phyloP scores from a whole-genome alignment of 805 yeast genomes.

The Candida odintsovae region DNA sequence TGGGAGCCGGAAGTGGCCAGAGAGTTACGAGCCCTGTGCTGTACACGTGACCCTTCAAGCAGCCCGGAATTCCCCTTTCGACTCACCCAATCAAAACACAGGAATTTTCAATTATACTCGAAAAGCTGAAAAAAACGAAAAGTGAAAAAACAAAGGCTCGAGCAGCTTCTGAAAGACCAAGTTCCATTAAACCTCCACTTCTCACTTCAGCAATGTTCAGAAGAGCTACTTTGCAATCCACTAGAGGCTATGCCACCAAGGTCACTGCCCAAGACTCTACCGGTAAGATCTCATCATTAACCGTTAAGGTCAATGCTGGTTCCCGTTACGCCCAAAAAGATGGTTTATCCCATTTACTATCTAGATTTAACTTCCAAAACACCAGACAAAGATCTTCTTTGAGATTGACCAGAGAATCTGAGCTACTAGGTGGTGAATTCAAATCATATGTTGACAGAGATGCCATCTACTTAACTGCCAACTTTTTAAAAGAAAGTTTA shows the following conservation, averaged over 20 bases:
- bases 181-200: not conserved
- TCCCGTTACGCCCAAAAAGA: slow-evolving; percentile 64
- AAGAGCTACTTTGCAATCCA: slow-evolving; percentile 10
- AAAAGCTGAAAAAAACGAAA: slow-evolving; percentile 3
- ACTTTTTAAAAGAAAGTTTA: slow-evolving; percentile 79
- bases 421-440: slow-evolving; percentile 84
- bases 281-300: slow-evolving; percentile 65
- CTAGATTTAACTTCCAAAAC: slow-evolving; percentile 79
- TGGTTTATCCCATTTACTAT: slow-evolving; percentile 82
- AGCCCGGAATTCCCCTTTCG: not conserved
- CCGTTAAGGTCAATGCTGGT: slow-evolving; percentile 84
- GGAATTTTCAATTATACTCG: slow-evolving; percentile 1
- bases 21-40: not conserved
- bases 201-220: slow-evolving; percentile 1
- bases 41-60: not conserved
- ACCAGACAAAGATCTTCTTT: slow-evolving; percentile 80
- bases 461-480: slow-evolving; percentile 69
- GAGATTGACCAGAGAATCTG: slow-evolving; percentile 91
- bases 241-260: slow-evolving; percentile 36
- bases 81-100: not conserved
- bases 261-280: slow-evolving; percentile 48
- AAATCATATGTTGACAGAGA: slow-evolving; percentile 75
- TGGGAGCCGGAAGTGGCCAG: not conserved
- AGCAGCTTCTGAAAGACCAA: slow-evolving; percentile 16
- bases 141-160: not conserved